Percentiles rank a stretch among this genome's conserved stretches.
These are phyloP conservation scores for Lagerstroemia speciosa DNA, from an alignment of 345 rosid genomes.

Conservation along the genomic window DNA sequence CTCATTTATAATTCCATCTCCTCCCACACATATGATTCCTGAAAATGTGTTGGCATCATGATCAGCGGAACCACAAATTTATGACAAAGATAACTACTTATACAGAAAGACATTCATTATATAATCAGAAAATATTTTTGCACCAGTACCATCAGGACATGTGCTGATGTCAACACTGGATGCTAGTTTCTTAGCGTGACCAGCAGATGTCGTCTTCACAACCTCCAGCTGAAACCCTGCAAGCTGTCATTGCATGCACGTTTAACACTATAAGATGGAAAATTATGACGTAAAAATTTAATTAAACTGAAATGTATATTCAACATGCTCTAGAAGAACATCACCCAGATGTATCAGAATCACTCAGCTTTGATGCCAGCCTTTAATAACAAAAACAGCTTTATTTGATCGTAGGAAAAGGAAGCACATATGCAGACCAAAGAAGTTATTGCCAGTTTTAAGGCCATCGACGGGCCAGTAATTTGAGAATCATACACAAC, in stretches of 20 bases:
- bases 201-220: conserved; percentile 81
- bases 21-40: conserved; percentile 97
- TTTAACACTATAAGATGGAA: not conserved
- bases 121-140: conserved; percentile 2
- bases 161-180: conserved; percentile 76
- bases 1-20: conserved; percentile 98
- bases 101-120: conserved; percentile 8
- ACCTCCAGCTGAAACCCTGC: conserved; percentile 95
- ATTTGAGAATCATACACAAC: not conserved
- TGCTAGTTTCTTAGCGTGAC: conserved; percentile 83
- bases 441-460: not conserved
- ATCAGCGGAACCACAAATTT: conserved; percentile 5
- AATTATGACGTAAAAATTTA: not conserved
- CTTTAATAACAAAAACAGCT: not conserved
- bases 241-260: conserved; percentile 42
- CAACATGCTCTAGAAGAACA: not conserved
- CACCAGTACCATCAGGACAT: conserved; percentile 75
- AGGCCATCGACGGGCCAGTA: not conserved
- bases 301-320: not conserved
- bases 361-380: not conserved
- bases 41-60: conserved; percentile 14
- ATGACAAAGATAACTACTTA: conserved; percentile 11
- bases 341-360: not conserved
- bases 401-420: not conserved
- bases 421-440: not conserved